phyloP scores from a whole-genome alignment of 179 eudicot species.

The Vitellaria paradoxa region DNA sequence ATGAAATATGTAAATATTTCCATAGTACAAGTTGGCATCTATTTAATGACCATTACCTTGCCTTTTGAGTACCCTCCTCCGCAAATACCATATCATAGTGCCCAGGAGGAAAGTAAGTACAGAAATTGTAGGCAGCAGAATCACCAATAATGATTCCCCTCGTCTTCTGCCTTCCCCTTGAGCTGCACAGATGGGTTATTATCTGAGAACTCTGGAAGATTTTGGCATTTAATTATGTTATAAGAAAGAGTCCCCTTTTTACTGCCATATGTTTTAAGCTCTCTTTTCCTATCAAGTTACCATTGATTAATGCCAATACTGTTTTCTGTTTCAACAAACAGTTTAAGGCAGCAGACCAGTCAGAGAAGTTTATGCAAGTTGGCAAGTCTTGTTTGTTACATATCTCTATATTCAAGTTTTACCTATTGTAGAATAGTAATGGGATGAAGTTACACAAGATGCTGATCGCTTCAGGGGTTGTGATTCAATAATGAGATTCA shows the following conservation, averaged over 20 bases:
- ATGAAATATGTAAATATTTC: constrained; percentile 30
- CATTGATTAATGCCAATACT: not conserved
- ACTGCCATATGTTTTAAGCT: too few relatives aligned
- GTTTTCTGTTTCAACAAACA: not conserved
- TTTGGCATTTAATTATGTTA: not conserved
- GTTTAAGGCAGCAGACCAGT: not conserved
- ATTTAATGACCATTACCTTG: constrained; percentile 39
- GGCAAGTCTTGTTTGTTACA: not conserved
- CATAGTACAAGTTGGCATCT: constrained; percentile 29
- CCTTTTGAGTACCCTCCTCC: constrained; percentile 30
- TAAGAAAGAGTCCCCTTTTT: not conserved
- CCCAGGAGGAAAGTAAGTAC: not conserved
- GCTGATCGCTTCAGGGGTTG: too few relatives aligned
- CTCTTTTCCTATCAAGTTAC: not conserved
- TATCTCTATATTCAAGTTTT: too few relatives aligned
- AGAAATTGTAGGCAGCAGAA: constrained; percentile 10
- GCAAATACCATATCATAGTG: constrained; percentile 20
- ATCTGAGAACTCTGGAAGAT: not conserved
- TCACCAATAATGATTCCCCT: not conserved
- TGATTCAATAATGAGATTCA: too few relatives aligned
- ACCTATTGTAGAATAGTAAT: too few relatives aligned
- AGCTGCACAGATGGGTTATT: constrained; percentile 13
- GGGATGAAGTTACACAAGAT: too few relatives aligned
- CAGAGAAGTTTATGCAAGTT: not conserved
- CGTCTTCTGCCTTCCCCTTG: constrained; percentile 9